Evolutionary conservation across 2,329 filamentous ascomycete genomes (phyloP).

Genomic region (Ophiocordyceps camponoti-rufipedis): DNA sequence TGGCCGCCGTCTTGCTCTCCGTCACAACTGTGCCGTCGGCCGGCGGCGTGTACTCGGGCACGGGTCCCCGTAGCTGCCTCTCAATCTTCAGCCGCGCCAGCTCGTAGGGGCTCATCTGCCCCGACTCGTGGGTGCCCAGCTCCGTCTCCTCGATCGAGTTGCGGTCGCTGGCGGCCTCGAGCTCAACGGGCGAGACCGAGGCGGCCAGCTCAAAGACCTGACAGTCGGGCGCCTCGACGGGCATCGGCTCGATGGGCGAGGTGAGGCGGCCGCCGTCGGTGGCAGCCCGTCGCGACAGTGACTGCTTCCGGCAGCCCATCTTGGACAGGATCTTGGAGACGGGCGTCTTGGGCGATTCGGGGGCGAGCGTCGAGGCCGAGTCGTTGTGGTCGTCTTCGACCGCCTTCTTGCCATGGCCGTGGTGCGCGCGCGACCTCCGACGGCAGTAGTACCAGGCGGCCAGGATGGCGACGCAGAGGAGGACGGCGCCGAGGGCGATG

Average conservation of each 20-base stretch:
- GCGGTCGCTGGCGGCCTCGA: constrained; percentile 22
- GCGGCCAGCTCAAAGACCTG: constrained; percentile 34
- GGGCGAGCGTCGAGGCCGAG: constrained; percentile 14
- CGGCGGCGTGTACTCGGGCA: constrained; percentile 30
- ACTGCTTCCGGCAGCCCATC: constrained; percentile 18
- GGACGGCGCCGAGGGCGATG: constrained; percentile 23
- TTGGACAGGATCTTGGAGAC: constrained; percentile 19
- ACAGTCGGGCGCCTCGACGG: constrained; percentile 20
- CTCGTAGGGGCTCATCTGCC: constrained; percentile 29
- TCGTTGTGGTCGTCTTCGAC: constrained; percentile 18
- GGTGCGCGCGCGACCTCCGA: constrained; percentile 14
- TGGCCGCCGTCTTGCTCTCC: constrained; percentile 11
- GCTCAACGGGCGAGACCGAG: constrained; percentile 25
- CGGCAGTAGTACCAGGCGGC: constrained; percentile 16
- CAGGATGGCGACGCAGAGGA: constrained; percentile 11
- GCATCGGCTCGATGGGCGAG: background rate
- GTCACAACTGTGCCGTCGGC: constrained; percentile 8
- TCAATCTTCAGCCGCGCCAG: constrained; percentile 30
- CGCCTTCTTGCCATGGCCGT: constrained; percentile 3
- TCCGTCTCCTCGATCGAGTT: constrained; percentile 20
- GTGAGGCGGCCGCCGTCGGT: constrained; percentile 4
- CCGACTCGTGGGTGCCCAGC: constrained; percentile 19
- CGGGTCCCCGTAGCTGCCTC: constrained; percentile 28
- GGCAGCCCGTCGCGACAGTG: constrained; percentile 8
- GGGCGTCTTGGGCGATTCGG: constrained; percentile 8